Evolutionary conservation across 1,139 yeast species (phyloP), one percentile per base, ranked within the genome.

Genomic region (Yamadazyma blattariae): DNA sequence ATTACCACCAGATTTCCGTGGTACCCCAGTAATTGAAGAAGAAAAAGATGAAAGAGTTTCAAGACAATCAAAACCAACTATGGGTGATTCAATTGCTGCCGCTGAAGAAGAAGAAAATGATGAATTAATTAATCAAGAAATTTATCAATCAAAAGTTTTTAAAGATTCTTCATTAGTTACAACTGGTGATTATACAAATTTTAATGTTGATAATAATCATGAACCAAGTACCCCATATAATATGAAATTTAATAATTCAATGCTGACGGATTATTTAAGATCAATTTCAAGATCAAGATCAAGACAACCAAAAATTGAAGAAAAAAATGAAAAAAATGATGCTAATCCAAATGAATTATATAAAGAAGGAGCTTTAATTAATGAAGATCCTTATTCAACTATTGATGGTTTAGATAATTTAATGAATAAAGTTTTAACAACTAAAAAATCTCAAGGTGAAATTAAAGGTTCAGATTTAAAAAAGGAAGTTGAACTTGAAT

Each of bases 241-340:
- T 43, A 64, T 50, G 37, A 42, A 61, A 6, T 45, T 53, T 15
- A 59, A 71, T 39, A 59, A 71, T 0, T 48, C 45, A 25, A 56
- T 70, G 18, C 64, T 74, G 4, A 64, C 68, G n/a, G 67, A 67
- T 47, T 79, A 78, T 47, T 62, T 79, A 44, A 67, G 85, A 43
- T 70, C 80, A 1, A 77, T 79, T 33, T 79, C 85, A 1, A 67
- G 84, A 54, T 78, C 85, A 2, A 66, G 83, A 48, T 75, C 82
- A 10, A 68, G 83, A 55, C 62, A 57, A 32, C 61, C 61, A 4
- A 54, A 7, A 42, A 53, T 59, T 30, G 62, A n/a, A 23, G 13
- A n/a, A n/a, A 12, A 55, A 38, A 75, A 74, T 38, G 73, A 62
- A 39, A 67, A 66, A 51, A 67, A 67, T 48, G 74, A 68, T 48